A percentile compares a stretch with the other conserved stretches of the same genome.
Evolutionary conservation across 441 rosid species (phyloP).

Genomic region (Geranium incanum): DNA sequence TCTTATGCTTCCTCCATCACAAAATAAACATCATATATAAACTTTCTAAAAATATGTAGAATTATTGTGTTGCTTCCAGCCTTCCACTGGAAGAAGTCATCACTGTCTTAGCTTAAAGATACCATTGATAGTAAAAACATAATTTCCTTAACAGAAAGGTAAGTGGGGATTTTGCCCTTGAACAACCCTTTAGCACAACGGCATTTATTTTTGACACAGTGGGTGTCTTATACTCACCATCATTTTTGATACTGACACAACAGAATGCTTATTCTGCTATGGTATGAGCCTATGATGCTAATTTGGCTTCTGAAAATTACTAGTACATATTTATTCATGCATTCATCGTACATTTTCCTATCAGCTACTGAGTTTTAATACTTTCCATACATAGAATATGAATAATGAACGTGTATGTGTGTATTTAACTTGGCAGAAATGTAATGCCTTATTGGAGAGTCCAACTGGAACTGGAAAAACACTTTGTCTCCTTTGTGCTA

Average conservation of each 20-base stretch:
- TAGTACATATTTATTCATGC: neutral
- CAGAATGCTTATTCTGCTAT: neutral
- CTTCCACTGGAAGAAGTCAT: no score
- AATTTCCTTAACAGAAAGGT: no score
- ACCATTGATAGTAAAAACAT: no score
- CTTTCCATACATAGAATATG: neutral
- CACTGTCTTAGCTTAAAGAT: no score
- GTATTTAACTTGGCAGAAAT: slow-evolving; percentile 39
- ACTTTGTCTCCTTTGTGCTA: slow-evolving; percentile 86
- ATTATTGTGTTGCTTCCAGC: no score
- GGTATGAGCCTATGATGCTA: neutral
- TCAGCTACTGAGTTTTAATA: neutral
- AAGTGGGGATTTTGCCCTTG: no score
- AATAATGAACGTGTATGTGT: neutral
- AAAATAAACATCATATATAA: neutral
- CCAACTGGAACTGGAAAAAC: slow-evolving; percentile 99
- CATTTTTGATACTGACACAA: neutral
- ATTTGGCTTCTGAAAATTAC: neutral
- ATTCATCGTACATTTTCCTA: neutral
- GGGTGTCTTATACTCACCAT: neutral
- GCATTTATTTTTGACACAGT: neutral
- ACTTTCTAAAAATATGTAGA: neutral
- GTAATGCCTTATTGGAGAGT: slow-evolving; percentile 92
- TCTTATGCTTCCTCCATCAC: neutral
- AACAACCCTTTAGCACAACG: no score